Evolutionary conservation across 2,329 filamentous ascomycete species (phyloP).

Genomic region (Cordyceps fumosorosea): DNA sequence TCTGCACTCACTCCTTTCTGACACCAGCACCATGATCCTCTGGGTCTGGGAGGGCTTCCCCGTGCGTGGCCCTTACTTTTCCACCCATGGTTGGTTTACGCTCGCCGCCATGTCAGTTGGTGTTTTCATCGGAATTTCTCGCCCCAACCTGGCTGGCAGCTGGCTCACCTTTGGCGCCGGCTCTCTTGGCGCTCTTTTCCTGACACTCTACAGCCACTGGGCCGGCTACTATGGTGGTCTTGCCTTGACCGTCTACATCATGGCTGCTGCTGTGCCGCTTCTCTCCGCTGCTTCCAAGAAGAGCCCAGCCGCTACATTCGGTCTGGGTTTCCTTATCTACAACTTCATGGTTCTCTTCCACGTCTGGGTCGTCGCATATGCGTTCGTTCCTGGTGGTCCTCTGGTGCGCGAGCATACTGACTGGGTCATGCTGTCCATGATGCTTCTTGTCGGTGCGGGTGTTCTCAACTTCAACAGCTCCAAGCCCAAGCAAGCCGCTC

Average conservation of each 20-base stretch:
- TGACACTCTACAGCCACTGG: slow-evolving; percentile 79
- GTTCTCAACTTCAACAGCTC: slow-evolving; percentile 63
- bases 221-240: slow-evolving; percentile 82
- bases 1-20: slow-evolving; percentile 86
- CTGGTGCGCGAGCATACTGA: slow-evolving; percentile 91
- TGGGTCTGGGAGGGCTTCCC: slow-evolving; percentile 99
- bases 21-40: slow-evolving; percentile 97
- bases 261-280: slow-evolving; percentile 70
- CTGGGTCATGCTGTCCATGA: slow-evolving; percentile 85
- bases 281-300: slow-evolving; percentile 71
- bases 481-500: slow-evolving; percentile 35
- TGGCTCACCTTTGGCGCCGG: slow-evolving; percentile 77
- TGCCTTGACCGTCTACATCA: slow-evolving; percentile 68
- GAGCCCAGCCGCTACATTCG: slow-evolving; percentile 74
- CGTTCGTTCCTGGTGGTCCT: slow-evolving; percentile 91
- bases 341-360: slow-evolving; percentile 95
- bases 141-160: slow-evolving; percentile 62
- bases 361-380: slow-evolving; percentile 97
- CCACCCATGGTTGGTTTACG: slow-evolving; percentile 83
- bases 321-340: slow-evolving; percentile 82
- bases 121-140: slow-evolving; percentile 66
- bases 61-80: slow-evolving; percentile 77
- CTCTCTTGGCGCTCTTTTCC: slow-evolving; percentile 68
- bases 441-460: slow-evolving; percentile 77
- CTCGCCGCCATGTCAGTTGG: slow-evolving; percentile 82